These are phyloP conservation scores for Phytophthora sp. DNA, from an alignment of 352 stramenopile genomes.

Conservation along the genomic window DNA sequence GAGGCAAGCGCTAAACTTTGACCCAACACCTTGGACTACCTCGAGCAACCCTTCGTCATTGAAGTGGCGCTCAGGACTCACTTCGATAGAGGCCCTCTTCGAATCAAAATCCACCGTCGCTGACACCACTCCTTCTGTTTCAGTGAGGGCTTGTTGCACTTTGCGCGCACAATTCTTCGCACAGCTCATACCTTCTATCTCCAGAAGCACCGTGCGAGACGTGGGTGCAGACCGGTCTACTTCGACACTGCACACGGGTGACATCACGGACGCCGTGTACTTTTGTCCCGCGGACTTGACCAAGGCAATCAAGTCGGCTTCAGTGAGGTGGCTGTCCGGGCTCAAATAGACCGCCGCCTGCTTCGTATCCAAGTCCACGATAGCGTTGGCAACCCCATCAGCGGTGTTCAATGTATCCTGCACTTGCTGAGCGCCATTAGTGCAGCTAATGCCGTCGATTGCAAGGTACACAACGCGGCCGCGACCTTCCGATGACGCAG, in stretches of 20 bases:
- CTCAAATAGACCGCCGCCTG: constrained; percentile 65
- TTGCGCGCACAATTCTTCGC: constrained; percentile 54
- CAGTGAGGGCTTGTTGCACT: constrained; percentile 74
- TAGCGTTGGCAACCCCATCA: constrained; percentile 58
- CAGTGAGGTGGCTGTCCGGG: constrained; percentile 47
- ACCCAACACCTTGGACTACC: constrained; percentile 36
- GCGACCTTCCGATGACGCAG: too few relatives aligned
- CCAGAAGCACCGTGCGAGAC: constrained; percentile 56
- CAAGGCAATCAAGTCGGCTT: constrained; percentile 60
- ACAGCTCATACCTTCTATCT: constrained; percentile 68
- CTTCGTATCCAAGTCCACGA: constrained; percentile 83
- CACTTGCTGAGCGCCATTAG: constrained; percentile 84
- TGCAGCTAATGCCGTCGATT: constrained; percentile 88
- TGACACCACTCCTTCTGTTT: constrained; percentile 75
- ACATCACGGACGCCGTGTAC: constrained; percentile 44
- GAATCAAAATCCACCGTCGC: constrained; percentile 55
- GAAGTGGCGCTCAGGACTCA: constrained; percentile 46
- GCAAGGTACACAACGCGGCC: constrained; percentile 3
- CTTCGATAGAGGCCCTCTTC: constrained; percentile 58
- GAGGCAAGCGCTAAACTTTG: constrained; percentile 46
- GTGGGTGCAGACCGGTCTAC: too few relatives aligned
- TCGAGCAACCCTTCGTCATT: constrained; percentile 55
- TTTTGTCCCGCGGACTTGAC: constrained; percentile 51
- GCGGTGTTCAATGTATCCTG: constrained; percentile 73
- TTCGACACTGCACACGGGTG: too few relatives aligned